Evolutionary conservation across 1,139 yeast genomes (phyloP), one percentile per base, ranked within the genome.

Genomic region (Arxiozyma bovina): DNA sequence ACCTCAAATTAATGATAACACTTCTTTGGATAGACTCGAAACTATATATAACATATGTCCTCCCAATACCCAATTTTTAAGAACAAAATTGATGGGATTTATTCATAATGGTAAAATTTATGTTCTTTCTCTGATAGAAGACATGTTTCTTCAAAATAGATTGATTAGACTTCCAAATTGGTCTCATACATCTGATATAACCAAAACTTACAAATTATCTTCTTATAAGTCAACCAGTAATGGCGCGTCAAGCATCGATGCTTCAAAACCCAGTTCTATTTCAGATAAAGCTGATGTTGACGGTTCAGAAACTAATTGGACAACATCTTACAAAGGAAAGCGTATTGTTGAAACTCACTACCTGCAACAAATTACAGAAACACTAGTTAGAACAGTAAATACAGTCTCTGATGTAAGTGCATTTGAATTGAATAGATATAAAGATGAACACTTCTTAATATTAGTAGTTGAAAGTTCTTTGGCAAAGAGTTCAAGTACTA

Each of bases 41-140:
- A 64, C 67, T n/a, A 65, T 68, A 1, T 58, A 62, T 57, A 59
- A 56, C n/a, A 54, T 68, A 20, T 63, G 69, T 47, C 65, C 70
- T 1, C 57, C 66, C 0, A 57, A 59, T 4, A 59, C 63, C 4
- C 54, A 86, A 59, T 93, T 91, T 67, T 75, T 94, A 53, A 77
- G 99, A 62, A 93, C 99, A 0, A 97, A 97, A 1, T 69, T 93
- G 22, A 76, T 93, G 50, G 99, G 99, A 0, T 93, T 93, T 68
- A 80, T 89, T 1, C 85, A 78, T 62, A 82, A 87, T 58, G 98
- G 97, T 9, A 89, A 87, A 63, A 85, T 94, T 0, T 93, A 85
- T 65, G 86, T 93, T 1, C 73, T 93, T 46, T 98, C 99, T 0
- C 74, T 89, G 44, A 89, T 90, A 62, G 99, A 93, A 66, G 99